Evolutionary conservation across 106 monocot genomes (phyloP), one percentile per base, ranked within the genome.

Genomic region (Gastrodia elata): DNA sequence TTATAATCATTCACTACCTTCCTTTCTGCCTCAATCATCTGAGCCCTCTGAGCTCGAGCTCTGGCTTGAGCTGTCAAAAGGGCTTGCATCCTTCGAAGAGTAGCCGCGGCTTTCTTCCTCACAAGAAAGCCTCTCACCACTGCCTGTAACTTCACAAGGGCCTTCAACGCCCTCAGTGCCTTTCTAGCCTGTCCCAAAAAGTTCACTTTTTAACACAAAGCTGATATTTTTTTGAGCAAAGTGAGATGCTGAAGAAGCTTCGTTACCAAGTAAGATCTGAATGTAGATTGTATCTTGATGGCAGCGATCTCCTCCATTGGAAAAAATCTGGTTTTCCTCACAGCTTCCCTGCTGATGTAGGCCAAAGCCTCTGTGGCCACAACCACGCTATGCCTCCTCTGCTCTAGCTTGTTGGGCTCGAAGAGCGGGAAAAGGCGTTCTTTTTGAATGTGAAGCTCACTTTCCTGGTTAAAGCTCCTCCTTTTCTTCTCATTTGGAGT

Each of bases 71-170:
- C 87, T 37, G 76, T 74, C 32, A 76, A 59, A 11, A 84, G 52
- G 34, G 87, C 83, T 41, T 84, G 73, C 83, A 84, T 84, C 76
- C 84, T 79, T 13, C 81, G 74, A 20, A 87, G 72, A 20, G 87
- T 73, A 0, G 80, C 81, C 10, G 75, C 71, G 2, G 87, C 77
- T 74, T 81, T 77, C 33, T 75, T 83, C 58, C 87, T 81, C 28
- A 84, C 83, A 13, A 84, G 76, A 56, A 81, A 76, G 6, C 81
- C 87, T 65, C 83, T 83, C 4, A 79, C 76, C 16, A 87, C 39
- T 1, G 87, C 87, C 73, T 87, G 87, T 70, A 87, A 36, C 40
- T 84, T 87, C n/a, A 87, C 87, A 26, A 87, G 52, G 8, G 83
- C 87, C 71, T 74, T 87, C 52, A 87, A 71, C 37, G 87, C 87